A percentile compares a stretch with the other conserved stretches of the same genome.
phyloP scores from a whole-genome alignment of 2,329 filamentous ascomycete species.

The Akanthomyces muscarius region DNA sequence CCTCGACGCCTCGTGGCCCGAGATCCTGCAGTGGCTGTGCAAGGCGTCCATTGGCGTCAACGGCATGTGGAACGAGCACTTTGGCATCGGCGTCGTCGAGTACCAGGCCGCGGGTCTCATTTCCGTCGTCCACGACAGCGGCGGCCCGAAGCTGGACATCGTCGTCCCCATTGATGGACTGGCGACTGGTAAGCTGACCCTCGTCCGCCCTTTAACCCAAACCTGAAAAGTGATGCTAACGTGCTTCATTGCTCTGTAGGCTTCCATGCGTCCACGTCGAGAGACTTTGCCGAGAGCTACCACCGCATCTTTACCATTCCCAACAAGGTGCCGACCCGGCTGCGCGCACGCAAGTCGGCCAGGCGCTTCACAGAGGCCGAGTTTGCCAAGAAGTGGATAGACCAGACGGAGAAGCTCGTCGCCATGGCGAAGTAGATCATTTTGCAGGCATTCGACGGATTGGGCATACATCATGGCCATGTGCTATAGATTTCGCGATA shows the following conservation, averaged over 20 bases:
- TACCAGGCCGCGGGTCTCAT: slow-evolving; percentile 95
- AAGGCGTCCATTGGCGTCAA: slow-evolving; percentile 84
- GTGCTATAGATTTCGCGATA: slow-evolving; percentile 19
- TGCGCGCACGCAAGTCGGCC: slow-evolving; percentile 72
- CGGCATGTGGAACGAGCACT: slow-evolving; percentile 99
- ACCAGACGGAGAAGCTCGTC: slow-evolving; percentile 70
- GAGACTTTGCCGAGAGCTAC: slow-evolving; percentile 78
- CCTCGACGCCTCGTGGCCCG: slow-evolving; percentile 83
- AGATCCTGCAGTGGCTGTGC: slow-evolving; percentile 75
- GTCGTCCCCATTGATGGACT: slow-evolving; percentile 75
- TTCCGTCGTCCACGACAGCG: slow-evolving; percentile 87
- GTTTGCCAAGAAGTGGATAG: slow-evolving; percentile 76
- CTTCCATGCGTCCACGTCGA: slow-evolving; percentile 73
- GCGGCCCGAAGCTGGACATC: slow-evolving; percentile 90
- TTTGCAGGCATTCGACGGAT: not conserved
- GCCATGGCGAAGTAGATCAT: slow-evolving; percentile 28
- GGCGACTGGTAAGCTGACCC: slow-evolving; percentile 60
- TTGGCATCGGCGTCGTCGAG: slow-evolving; percentile 96
- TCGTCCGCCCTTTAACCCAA: too few species aligned
- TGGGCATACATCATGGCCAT: not conserved
- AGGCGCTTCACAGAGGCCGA: slow-evolving; percentile 82
- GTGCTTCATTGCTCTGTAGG: not conserved
- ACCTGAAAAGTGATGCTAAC: not conserved
- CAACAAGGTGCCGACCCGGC: slow-evolving; percentile 70
- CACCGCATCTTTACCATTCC: slow-evolving; percentile 69